Base-by-base conservation (phyloP, 2,329 filamentous ascomycete genomes). In the Colletotrichum tamarilloi region DNA sequence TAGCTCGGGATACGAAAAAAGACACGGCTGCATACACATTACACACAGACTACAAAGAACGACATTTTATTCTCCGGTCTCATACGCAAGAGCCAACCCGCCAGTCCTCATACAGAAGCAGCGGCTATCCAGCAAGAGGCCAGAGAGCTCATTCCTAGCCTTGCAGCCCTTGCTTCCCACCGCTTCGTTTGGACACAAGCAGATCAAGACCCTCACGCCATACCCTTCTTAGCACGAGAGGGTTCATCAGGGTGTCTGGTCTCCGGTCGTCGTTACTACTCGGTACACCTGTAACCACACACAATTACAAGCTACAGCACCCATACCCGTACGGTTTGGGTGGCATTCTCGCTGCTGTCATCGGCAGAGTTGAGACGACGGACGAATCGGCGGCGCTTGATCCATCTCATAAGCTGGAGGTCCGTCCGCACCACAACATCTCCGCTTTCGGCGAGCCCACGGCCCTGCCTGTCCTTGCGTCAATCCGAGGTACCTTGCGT, bases 371-470 rank as follows among this genome's bases (percentile, higher is more conserved):
- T 74, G 57, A 72, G 72, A 74, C 72, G 72, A 72, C 72, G 72
- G 63, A 63, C 63, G 67, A 67, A 67, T 67, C 72, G 58, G 62
- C 62, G 62, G 72, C 70, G 70, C 70, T 57, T n/a, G 56, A 30
- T 46, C 22, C 49, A 59, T 11, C 68, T 62, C 38, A 67, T 55
- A 62, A 62, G 72, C 62, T 62, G 62, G 32, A 72, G 67, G 68
- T 26, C 67, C 72, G 62, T 62, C 63, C 67, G 62, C 62, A 62
- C 65, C 72, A 59, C 63, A 55, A 74, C 52, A 76, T 76, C 75
- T 77, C 76, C 76, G 76, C 75, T 77, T 76, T 77, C 76, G 76
- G 76, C 76, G 53, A 72, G 46, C 66, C 66, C 69, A 69, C 55
- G 59, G 67, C 67, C 70, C 60, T 70, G 70, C 70, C 52, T 46